phyloP scores from a whole-genome alignment of 345 rosid genomes.

The Physaria fendleri region DNA sequence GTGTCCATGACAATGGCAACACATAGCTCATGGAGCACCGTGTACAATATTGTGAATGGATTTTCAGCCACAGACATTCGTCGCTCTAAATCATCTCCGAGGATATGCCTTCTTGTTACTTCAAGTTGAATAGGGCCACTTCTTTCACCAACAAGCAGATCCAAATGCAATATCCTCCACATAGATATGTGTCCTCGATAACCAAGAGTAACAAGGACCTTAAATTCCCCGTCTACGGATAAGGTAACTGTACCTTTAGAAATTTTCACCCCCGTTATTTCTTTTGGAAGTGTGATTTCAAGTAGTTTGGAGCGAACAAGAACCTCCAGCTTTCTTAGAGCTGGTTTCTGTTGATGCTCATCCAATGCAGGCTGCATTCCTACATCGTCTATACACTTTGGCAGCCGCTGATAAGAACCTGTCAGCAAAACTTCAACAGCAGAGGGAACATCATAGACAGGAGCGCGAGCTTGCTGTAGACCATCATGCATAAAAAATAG shows the following conservation, averaged over 20 bases:
- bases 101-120: constrained; percentile 60
- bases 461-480: constrained; percentile 95
- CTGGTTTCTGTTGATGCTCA: constrained; percentile 79
- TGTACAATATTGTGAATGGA: constrained; percentile 66
- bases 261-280: constrained; percentile 78
- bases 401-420: constrained; percentile 82
- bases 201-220: constrained; percentile 95
- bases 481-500: constrained; percentile 98
- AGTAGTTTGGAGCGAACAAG: constrained; percentile 89
- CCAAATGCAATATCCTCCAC: constrained; percentile 98
- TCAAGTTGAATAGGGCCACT: constrained; percentile 72
- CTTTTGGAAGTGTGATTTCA: constrained; percentile 77
- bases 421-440: constrained; percentile 81
- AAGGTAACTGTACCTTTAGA: constrained; percentile 76
- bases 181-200: constrained; percentile 83
- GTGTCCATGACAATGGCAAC: constrained; percentile 93
- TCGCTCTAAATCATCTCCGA: constrained; percentile 97
- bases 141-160: constrained; percentile 95
- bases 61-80: constrained; percentile 86
- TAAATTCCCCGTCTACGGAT: constrained; percentile 79
- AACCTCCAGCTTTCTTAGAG: constrained; percentile 74
- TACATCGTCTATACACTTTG: constrained; percentile 87
- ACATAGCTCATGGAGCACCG: constrained; percentile 88
- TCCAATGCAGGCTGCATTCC: constrained; percentile 68
- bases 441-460: constrained; percentile 95